These are phyloP conservation scores for Candida multigemmis DNA, from an alignment of 805 yeast genomes.

Conservation along the genomic window DNA sequence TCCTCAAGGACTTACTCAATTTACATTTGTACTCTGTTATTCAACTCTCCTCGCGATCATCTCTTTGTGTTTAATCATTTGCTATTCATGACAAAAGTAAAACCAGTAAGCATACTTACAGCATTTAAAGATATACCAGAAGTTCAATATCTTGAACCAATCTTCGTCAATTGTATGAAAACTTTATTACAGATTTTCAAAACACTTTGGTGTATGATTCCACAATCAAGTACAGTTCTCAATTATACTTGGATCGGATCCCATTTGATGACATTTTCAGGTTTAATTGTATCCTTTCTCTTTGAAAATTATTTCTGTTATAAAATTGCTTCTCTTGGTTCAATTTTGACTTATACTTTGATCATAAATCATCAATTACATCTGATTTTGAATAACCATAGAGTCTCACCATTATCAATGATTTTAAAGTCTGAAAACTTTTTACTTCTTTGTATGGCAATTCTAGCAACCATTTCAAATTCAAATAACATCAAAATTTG, in stretches of 20 bases:
- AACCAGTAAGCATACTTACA: no score
- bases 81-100: no score
- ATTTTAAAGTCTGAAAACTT: conserved; percentile 20
- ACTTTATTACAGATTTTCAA: neutral
- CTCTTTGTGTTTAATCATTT: no score
- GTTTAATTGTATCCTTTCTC: conserved; percentile 1
- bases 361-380: conserved; percentile 10
- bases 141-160: no score
- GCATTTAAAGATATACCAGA: no score
- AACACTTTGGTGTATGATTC: neutral
- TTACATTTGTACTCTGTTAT: no score
- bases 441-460: conserved; percentile 12
- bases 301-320: conserved; percentile 3
- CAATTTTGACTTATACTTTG: conserved; percentile 10
- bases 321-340: conserved; percentile 3
- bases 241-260: conserved; percentile 6
- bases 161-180: no score
- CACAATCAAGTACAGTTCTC: conserved; percentile 1
- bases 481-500: no score
- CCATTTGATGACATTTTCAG: conserved; percentile 5
- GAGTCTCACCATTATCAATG: conserved; percentile 9
- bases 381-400: conserved; percentile 1
- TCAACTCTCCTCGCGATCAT: no score
- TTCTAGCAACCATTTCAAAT: conserved; percentile 11
- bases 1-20: no score